Base-by-base conservation (phyloP, 164 flowering plant genomes). In the Hamamelis virginiana region DNA sequence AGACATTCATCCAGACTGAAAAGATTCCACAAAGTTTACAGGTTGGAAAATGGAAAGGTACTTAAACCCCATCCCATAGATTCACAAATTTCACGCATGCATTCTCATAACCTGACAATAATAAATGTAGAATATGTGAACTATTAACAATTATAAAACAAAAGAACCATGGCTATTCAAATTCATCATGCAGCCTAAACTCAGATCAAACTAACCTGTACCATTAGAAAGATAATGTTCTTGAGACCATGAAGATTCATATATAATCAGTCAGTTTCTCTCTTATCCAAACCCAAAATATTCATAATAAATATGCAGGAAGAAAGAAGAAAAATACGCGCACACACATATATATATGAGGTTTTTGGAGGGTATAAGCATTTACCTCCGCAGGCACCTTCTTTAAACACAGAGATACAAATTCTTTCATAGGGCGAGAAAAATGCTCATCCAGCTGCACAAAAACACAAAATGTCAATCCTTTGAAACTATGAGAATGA, bases 391-490 rank as follows among this genome's bases (percentile, higher is more conserved):
- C 83, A 46, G 99, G 97, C 18, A 74, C 79, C 72, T 95, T 94
- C 80, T 84, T 91, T 70, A 95, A 80, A 73, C 99, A 95, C 55
- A 85, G 74, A 27, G 96, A 84, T 67, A 95, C 99, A 85, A 92
- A 90, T 72, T 95, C 99, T 78, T 95, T 95, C 89, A 95, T 80
- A 46, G 92, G 90, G 64, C 99, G 97, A 57, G 99, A 92, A 81
- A 95, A 95, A 76, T 95, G 99, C 71, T 95, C 99, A 77, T 92
- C 99, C 70, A 95, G 82, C 99, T 95, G 93, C 81, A 82, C 53
- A 76, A 52, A 73, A 22, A 70, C 61, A 59, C 16, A 69, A 46
- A 80, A 44, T 46, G 11, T 6, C 62, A 66, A 62, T 47, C 10
- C 26, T 8, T 56, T 56, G 65, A 25, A 61, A 61, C 44, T 50